These are phyloP conservation scores for Microdochium trichocladiopsis DNA, from an alignment of 2,329 filamentous ascomycete species.

Conservation along the genomic window DNA sequence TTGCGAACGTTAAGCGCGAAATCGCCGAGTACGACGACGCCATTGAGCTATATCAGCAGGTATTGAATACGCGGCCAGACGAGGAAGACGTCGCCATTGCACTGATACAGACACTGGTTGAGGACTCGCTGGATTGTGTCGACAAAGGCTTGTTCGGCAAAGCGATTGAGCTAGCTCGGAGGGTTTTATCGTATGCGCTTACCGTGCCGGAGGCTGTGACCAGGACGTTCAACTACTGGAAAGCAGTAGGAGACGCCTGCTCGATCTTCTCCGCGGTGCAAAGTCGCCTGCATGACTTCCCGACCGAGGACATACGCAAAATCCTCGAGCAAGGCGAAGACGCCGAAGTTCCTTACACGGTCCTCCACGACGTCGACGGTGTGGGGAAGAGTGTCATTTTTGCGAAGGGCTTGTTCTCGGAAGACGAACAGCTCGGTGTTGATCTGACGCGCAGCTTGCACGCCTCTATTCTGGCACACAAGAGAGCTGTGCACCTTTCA, in stretches of 20 bases:
- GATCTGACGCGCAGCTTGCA: conserved; percentile 56
- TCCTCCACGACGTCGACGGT: conserved; percentile 64
- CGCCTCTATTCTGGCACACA: conserved; percentile 76
- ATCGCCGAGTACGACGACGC: conserved; percentile 85
- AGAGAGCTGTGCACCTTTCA: conserved; percentile 71
- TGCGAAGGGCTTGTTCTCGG: conserved; percentile 34
- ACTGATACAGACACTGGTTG: conserved; percentile 79
- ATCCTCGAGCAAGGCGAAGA: conserved; percentile 51
- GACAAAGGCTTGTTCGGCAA: conserved; percentile 84
- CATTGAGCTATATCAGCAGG: conserved; percentile 66
- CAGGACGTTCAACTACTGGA: conserved; percentile 91
- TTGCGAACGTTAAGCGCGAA: conserved; percentile 90
- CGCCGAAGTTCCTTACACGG: conserved; percentile 45
- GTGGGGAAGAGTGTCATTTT: conserved; percentile 37
- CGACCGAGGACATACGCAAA: conserved; percentile 44
- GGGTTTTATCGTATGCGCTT: conserved; percentile 62
- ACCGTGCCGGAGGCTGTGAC: conserved; percentile 52
- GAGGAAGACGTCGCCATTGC: conserved; percentile 88
- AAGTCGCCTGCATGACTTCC: conserved; percentile 56
- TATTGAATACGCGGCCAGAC: conserved; percentile 58
- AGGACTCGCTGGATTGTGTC: conserved; percentile 69
- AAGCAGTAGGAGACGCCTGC: conserved; percentile 81
- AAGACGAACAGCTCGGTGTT: conserved; percentile 39
- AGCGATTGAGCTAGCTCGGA: conserved; percentile 61
- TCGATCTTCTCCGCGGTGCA: conserved; percentile 77